Conservation (phyloP, 148 eudicot species). For the Oxyria digyna region DNA sequence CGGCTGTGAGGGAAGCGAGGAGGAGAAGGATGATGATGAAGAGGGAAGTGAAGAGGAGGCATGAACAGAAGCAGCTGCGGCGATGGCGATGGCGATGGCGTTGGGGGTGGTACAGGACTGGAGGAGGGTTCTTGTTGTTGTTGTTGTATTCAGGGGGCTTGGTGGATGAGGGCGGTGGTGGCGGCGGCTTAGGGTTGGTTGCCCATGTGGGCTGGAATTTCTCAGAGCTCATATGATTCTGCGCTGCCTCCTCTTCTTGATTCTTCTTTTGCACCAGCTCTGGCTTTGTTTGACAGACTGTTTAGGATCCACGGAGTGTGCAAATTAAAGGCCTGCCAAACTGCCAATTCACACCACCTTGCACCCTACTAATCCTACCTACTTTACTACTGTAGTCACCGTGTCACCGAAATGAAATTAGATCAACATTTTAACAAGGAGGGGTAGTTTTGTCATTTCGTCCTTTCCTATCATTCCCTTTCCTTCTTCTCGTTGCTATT, state of each 20-base stretch:
- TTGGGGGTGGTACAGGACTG: neutral
- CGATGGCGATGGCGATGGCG: constrained; percentile 1
- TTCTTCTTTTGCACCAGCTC: neutral
- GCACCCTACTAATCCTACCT: too few species aligned
- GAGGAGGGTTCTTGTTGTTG: neutral
- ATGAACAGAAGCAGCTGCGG: constrained; percentile 29
- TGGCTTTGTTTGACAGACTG: too few species aligned
- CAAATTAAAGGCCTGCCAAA: too few species aligned
- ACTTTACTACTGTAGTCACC: too few species aligned
- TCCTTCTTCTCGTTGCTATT: too few species aligned
- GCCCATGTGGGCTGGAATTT: constrained; percentile 8
- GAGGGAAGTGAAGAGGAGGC: constrained; percentile 33
- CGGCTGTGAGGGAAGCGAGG: constrained; percentile 32
- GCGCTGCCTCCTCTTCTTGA: neutral
- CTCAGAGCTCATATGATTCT: neutral
- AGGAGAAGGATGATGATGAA: constrained; percentile 20
- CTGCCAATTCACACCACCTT: too few species aligned
- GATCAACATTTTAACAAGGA: too few species aligned
- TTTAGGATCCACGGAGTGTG: too few species aligned
- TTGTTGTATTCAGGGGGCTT: neutral
- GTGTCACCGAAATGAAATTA: too few species aligned
- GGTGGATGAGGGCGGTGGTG: neutral
- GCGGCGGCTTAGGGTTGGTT: constrained; percentile 1
- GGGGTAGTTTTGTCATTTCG: too few species aligned
- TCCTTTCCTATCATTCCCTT: too few species aligned